phyloP scores from a whole-genome alignment of 805 yeast species.

The Cyberlindnera xylosilytica region DNA sequence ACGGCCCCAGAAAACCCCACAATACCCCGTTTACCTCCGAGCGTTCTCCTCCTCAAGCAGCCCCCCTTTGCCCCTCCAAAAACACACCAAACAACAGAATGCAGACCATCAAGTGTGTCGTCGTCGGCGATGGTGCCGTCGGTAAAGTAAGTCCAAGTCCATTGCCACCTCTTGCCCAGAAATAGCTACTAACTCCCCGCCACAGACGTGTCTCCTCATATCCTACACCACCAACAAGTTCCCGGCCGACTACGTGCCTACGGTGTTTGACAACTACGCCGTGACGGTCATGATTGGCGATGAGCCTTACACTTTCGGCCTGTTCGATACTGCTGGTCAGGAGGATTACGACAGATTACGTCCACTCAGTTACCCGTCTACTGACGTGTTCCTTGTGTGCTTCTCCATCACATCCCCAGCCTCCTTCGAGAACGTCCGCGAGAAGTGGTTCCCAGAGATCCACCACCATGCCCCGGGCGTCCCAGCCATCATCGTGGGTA shows the following conservation, averaged over 20 bases:
- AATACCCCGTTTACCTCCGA: too few species aligned
- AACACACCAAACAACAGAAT: constrained; percentile 19
- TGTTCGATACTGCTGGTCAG: constrained; percentile 98
- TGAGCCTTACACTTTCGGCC: constrained; percentile 95
- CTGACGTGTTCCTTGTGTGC: constrained; percentile 94
- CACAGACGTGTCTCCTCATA: constrained; percentile 86
- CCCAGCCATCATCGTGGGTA: constrained; percentile 95
- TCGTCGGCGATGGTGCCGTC: constrained; percentile 99
- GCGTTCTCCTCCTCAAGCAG: not conserved
- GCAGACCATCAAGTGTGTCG: constrained; percentile 85
- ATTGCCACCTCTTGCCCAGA: not conserved
- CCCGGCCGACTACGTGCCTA: constrained; percentile 97
- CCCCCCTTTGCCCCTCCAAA: not conserved
- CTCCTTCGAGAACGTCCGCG: constrained; percentile 94
- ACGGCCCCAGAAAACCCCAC: too few species aligned
- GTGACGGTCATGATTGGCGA: constrained; percentile 96
- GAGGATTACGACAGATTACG: constrained; percentile 98
- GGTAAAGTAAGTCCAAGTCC: constrained; percentile 54
- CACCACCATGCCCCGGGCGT: constrained; percentile 99
- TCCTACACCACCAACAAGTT: constrained; percentile 96
- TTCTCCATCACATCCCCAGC: constrained; percentile 97
- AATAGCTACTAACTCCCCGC: constrained; percentile 9
- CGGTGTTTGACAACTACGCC: constrained; percentile 95
- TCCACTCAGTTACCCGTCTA: constrained; percentile 94
- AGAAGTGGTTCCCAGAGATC: constrained; percentile 98